Base-by-base conservation (phyloP, 495 filamentous ascomycete species). In the Podospora tetraspora region DNA sequence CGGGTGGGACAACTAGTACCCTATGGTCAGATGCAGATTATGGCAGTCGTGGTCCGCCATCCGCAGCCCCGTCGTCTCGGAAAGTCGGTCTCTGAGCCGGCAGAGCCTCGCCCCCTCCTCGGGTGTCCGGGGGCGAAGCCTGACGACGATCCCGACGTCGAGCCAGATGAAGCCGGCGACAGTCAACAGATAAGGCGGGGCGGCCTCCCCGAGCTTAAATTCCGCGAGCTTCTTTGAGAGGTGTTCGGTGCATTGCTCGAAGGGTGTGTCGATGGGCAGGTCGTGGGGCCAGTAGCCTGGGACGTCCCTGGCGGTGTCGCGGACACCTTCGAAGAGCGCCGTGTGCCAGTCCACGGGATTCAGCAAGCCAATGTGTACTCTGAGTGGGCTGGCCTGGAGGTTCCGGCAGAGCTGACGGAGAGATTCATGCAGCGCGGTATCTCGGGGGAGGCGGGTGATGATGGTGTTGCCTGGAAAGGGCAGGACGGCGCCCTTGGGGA, bases 381-480 rank as follows among this genome's bases (percentile, higher is more conserved):
- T 13, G 5, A 70, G 52, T 3, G 61, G 60, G 32, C 63, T 66
- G 19, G 66, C 13, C 24, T 60, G 57, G 2, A 71, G 66, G 11
- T 59, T 63, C 1, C 43, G 62, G 57, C 72, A 59, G 21, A 72
- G 70, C 24, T 37, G 8, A 13, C 69, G 70, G 57, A 74, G 64
- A 3, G 68, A 63, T 29, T 22, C 58, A 61, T 68, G 71, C 6
- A 76, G 61, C 37, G 25, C 5, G 29, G 32, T 60, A 3, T 37
- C 12, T 3, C 29, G 62, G 9, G 74, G 22, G 6, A 74, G 70
- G 56, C 72, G 70, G 25, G 59, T 62, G 64, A 76, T 21, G 67
- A 76, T 74, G 59, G 72, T 76, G 64, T 76, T 76, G 29, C 74
- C 72, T 3, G 68, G 63, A 59, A 76, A 76, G 21, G 37, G 69